These are phyloP conservation scores for Calonectria ilicicola DNA, from an alignment of 2,329 filamentous ascomycete genomes.

Conservation along the genomic window DNA sequence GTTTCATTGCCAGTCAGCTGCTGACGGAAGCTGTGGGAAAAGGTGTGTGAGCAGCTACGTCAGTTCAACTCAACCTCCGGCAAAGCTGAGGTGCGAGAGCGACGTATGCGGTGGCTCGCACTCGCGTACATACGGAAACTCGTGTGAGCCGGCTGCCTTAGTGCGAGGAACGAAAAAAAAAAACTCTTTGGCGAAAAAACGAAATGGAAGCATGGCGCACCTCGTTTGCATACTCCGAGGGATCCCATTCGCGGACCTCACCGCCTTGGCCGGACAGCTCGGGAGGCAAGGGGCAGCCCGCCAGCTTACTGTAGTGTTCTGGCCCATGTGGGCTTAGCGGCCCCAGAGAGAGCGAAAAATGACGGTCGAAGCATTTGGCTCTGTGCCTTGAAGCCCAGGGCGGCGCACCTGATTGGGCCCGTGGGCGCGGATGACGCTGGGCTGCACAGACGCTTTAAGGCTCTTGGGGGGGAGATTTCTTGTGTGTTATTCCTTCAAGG, in stretches of 20 bases:
- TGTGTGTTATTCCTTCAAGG: not conserved
- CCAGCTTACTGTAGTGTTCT: slow-evolving; percentile 14
- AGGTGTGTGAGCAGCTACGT: not conserved
- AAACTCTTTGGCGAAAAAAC: slow-evolving; percentile 18
- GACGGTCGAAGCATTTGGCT: slow-evolving; percentile 16
- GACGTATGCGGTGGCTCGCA: not conserved
- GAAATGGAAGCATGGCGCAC: slow-evolving; percentile 26
- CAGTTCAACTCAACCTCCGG: not conserved
- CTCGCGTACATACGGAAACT: not conserved
- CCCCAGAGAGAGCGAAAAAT: slow-evolving; percentile 6
- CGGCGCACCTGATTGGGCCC: slow-evolving; percentile 17
- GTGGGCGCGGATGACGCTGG: slow-evolving; percentile 18
- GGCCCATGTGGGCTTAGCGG: slow-evolving; percentile 17
- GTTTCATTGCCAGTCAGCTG: slow-evolving; percentile 19
- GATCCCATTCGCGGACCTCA: slow-evolving; percentile 42
- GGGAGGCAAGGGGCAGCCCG: slow-evolving; percentile 30
- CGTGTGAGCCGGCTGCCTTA: not conserved
- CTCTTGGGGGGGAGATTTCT: not conserved
- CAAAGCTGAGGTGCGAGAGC: not conserved
- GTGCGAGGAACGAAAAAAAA: slow-evolving; percentile 13
- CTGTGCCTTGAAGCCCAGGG: slow-evolving; percentile 8
- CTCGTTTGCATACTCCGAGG: slow-evolving; percentile 28
- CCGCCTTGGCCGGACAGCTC: slow-evolving; percentile 39
- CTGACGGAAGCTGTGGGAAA: not conserved
- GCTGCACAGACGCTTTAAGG: slow-evolving; percentile 10